Percentiles rank a stretch among this genome's conserved stretches.
Evolutionary conservation across 1,284 basidiomycete genomes (phyloP).

Genomic region (Tilletia horrida): DNA sequence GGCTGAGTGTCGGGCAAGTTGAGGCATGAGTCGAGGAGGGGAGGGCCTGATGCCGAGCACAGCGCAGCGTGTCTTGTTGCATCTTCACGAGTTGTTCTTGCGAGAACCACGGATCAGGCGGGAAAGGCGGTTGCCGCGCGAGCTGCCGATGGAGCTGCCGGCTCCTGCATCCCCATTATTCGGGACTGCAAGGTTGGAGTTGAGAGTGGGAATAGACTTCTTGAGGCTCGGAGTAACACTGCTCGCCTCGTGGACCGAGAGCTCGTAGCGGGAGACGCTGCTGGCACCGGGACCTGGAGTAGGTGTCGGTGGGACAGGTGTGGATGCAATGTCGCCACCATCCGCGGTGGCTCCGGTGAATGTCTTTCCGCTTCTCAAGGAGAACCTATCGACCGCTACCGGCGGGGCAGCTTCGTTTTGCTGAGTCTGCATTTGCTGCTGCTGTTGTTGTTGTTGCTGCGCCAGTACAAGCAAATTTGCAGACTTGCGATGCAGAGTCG

Average conservation of each 20-base stretch:
- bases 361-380: neutral
- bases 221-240: neutral
- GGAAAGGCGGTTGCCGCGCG: constrained; percentile 1
- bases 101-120: neutral
- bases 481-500: constrained; percentile 13
- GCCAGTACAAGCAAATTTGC: constrained; percentile 4
- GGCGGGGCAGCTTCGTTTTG: neutral
- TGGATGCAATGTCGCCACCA: constrained; percentile 10
- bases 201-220: neutral
- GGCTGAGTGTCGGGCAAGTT: too few relatives aligned
- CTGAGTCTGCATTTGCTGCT: neutral
- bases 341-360: constrained; percentile 1
- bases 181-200: neutral
- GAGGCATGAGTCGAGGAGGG: neutral
- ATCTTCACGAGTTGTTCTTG: neutral
- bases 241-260: constrained; percentile 11
- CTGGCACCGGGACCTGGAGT: neutral
- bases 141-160: constrained; percentile 12
- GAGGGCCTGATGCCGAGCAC: neutral
- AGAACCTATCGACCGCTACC: neutral
- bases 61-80: neutral
- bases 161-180: neutral
- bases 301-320: neutral
- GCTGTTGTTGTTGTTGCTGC: neutral
- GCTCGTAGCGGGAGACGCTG: neutral